Evolutionary conservation across 2,329 filamentous ascomycete genomes (phyloP).

Genomic region (Aspergillus fijiensis): DNA sequence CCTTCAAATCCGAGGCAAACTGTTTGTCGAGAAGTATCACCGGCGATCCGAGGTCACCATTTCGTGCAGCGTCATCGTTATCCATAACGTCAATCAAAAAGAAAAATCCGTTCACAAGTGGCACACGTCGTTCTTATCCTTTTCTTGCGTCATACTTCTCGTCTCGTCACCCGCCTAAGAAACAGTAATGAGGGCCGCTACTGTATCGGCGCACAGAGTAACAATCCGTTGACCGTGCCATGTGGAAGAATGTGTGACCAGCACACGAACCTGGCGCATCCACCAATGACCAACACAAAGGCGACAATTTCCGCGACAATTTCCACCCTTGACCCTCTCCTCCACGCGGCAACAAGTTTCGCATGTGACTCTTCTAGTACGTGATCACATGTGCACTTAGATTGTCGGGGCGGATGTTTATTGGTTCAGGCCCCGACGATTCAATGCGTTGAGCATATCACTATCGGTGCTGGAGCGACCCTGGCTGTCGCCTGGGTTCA

Average conservation of each 20-base stretch:
- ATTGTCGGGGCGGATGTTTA: conserved; percentile 12
- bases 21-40: not conserved
- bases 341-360: not conserved
- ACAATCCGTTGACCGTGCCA: conserved; percentile 4
- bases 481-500: conserved; percentile 43
- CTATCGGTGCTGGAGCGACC: conserved; percentile 49
- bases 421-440: conserved; percentile 41
- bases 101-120: not conserved
- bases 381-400: not conserved
- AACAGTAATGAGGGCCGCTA: not conserved
- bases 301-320: not conserved
- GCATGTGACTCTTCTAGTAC: not conserved
- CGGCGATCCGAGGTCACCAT: not conserved
- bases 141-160: not conserved
- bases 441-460: conserved; percentile 51
- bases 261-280: conserved; percentile 25
- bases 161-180: not conserved
- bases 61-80: not conserved
- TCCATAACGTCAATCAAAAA: not conserved
- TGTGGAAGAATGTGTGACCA: conserved; percentile 19
- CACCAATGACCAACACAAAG: conserved; percentile 8
- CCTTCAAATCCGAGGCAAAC: not conserved
- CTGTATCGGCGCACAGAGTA: not conserved
- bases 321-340: not conserved
- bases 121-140: not conserved